Evolutionary conservation across 495 filamentous ascomycete genomes (phyloP), one percentile per base, ranked within the genome.

Genomic region (Daldinia vernicosa): DNA sequence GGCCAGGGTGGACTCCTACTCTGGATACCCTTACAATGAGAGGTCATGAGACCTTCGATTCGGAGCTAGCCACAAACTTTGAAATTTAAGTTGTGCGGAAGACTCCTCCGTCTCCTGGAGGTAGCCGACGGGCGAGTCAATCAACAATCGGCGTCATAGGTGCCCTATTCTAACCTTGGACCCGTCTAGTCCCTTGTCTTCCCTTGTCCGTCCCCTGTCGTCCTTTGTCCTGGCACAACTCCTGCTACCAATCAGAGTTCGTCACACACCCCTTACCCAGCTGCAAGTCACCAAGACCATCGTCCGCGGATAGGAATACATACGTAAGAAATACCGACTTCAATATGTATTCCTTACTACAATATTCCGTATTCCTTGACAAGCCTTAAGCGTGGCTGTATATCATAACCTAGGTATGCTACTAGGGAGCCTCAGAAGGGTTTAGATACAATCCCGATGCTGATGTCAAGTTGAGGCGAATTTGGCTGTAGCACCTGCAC

Each of bases 41-140:
- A 74, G 71, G 71, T 74, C 71, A 74, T 74, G 67, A 71, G 71
- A 74, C 71, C 71, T 74, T 67, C 63, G 67, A 70, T 74, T 65
- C 65, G 45, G 64, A 66, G 70, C 71, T 74, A 74, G 54, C 63
- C 71, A 64, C 67, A 74, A 74, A 74, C 67, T 71, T 74, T 69
- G 59, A 61, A 67, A 64, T 54, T 67, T 59, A 60, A 74, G 54
- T 63, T 74, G 67, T 32, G 60, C 71, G 71, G 71, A 71, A 70
- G 50, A 63, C 28, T 33, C 47, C 58, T 67, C 71, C 71, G 71
- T 74, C 58, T 51, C 39, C 66, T 69, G 60, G 71, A 54, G 58
- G 62, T 27, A 70, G 52, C 67, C 71, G 71, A 70, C 63, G 62
- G 66, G 62, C 71, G 66, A 74, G 67, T 74, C 71, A 74, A 73